Base-by-base conservation (phyloP, 129 eudicot genomes). In the Escallonia rubra region DNA sequence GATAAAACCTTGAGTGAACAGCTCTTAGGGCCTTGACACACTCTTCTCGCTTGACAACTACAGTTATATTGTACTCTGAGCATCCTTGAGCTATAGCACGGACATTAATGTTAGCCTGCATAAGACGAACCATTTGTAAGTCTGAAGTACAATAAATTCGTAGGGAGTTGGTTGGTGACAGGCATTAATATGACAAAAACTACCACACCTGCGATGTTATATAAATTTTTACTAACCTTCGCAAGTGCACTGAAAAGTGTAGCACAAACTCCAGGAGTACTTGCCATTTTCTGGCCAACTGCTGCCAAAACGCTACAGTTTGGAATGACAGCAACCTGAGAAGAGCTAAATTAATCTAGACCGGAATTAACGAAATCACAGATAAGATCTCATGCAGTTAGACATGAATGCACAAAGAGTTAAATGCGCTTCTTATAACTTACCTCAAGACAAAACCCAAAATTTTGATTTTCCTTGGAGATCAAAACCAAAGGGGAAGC, bases 51-150 rank as follows among this genome's bases (percentile, higher is more conserved):
- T 83, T 93, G 69, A 93, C 67, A 67, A 93, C 99, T n/a, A 93
- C 99, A 10, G 99, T 93, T 47, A 93, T 77, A 63, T 93, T 93
- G 76, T 89, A 93, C 76, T 93, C 99, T 40, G 99, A 86, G 75
- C 95, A 93, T 16, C 99, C 99, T 90, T 93, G 99, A 66, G 99
- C 99, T 78, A 93, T 93, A 72, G 99, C 99, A 48, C 96, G 86
- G 53, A 93, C 75, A 47, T 93, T 93, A 47, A 93, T 89, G 64
- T 86, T 93, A 71, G 99, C 99, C 99, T 93, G 85, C 83, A 84
- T 38, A 40, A 44, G 50, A 57, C 34, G 38, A 78, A 74, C 39
- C 41, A 50, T 57, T 45, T 44, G 59, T 46, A 49, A 11, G 11
- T 4, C 4, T 23, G 34, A 23, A 23, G 34, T 23, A 23, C 34